Conservation (phyloP, 305 asterid species). For the Solanum hybrid region DNA sequence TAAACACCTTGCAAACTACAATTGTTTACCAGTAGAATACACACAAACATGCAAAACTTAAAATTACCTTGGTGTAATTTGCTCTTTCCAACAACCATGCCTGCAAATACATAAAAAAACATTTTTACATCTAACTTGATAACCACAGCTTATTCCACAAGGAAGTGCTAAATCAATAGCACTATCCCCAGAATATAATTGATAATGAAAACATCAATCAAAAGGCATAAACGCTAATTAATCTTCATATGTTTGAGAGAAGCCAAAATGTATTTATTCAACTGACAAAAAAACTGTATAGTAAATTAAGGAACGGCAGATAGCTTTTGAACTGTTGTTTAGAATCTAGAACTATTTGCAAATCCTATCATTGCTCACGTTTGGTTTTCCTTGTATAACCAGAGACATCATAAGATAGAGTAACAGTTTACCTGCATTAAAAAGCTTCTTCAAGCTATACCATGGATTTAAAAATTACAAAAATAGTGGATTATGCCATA, state of each 20-base stretch:
- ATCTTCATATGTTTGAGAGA: neutral
- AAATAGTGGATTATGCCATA: neutral
- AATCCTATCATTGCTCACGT: neutral
- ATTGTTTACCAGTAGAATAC: neutral
- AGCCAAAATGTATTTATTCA: neutral
- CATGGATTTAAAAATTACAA: neutral
- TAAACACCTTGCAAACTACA: neutral
- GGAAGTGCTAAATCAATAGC: neutral
- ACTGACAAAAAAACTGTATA: neutral
- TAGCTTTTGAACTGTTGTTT: neutral
- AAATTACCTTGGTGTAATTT: conserved; percentile 67
- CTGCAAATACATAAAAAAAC: conserved; percentile 27
- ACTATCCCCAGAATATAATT: neutral
- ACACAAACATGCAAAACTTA: neutral
- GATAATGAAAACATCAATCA: neutral
- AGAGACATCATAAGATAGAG: neutral
- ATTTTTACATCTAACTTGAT: neutral
- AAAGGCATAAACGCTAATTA: neutral
- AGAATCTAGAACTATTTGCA: neutral
- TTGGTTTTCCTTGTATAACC: neutral
- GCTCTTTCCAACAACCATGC: conserved; percentile 74
- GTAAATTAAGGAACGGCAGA: neutral
- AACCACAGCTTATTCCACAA: neutral
- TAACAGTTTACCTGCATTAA: neutral
- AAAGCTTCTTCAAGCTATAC: neutral